Conservation (phyloP, 2,329 filamentous ascomycete genomes). For the Shiraia bambusicola region DNA sequence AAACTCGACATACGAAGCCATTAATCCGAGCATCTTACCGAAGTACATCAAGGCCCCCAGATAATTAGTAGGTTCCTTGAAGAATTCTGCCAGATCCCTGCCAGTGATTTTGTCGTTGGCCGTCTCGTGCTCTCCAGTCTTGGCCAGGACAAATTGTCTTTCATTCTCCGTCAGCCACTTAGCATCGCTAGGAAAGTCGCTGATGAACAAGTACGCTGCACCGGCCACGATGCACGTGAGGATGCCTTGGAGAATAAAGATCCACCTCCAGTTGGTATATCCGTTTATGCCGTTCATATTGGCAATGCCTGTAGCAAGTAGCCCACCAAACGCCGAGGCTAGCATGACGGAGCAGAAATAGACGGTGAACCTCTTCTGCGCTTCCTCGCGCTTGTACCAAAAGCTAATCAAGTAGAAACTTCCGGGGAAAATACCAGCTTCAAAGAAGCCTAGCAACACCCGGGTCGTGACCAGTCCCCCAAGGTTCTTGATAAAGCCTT, state of each 20-base stretch:
- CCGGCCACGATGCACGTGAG: neutral
- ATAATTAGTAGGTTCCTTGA: constrained; percentile 2
- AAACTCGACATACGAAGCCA: too few relatives aligned
- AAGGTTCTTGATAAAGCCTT: constrained; percentile 43
- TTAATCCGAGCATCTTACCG: constrained; percentile 41
- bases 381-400: constrained; percentile 66
- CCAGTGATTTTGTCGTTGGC: neutral
- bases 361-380: constrained; percentile 63
- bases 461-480: neutral
- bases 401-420: constrained; percentile 65
- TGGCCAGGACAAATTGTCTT: neutral
- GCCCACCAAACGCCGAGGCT: constrained; percentile 66
- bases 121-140: neutral
- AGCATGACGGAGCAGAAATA: constrained; percentile 68
- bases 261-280: constrained; percentile 3
- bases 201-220: constrained; percentile 4
- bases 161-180: constrained; percentile 2
- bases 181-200: constrained; percentile 3
- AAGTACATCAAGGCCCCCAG: constrained; percentile 7
- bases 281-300: constrained; percentile 7
- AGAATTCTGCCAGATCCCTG: constrained; percentile 2
- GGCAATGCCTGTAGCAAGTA: constrained; percentile 48
- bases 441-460: constrained; percentile 1
- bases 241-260: constrained; percentile 1
- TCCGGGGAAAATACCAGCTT: neutral